Evolutionary conservation across 768 basidiomycete species (phyloP).

Genomic region (Russula emetica): DNA sequence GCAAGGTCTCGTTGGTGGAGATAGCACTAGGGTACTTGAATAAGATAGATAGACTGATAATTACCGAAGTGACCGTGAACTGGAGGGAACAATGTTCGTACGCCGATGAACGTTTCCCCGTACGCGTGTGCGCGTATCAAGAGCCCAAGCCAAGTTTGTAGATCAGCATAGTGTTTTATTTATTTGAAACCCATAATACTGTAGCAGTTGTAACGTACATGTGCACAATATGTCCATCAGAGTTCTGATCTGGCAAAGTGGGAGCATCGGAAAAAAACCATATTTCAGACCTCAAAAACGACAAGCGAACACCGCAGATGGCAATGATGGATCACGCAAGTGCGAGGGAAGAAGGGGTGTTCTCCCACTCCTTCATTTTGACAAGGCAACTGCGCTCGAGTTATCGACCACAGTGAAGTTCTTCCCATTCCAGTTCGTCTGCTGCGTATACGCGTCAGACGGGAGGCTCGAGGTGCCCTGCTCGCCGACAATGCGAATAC

Average conservation of each 20-base stretch:
- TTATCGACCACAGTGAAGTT: slow-evolving; percentile 57
- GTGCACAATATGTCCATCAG: background rate
- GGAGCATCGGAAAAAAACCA: background rate
- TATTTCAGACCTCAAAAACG: background rate
- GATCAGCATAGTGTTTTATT: background rate
- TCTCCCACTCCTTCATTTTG: slow-evolving; percentile 5
- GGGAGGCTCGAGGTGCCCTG: slow-evolving; percentile 52
- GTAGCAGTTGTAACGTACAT: background rate
- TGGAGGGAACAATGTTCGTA: background rate
- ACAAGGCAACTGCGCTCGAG: slow-evolving; percentile 9
- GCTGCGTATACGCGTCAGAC: slow-evolving; percentile 40
- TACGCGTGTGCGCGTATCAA: background rate
- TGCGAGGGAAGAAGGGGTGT: background rate
- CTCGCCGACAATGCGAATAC: slow-evolving; percentile 50
- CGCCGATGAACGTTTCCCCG: background rate
- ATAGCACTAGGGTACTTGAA: background rate
- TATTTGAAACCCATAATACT: background rate
- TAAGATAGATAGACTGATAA: background rate
- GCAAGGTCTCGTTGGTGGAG: background rate
- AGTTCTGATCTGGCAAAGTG: background rate
- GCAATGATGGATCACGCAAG: background rate
- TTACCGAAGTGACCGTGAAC: background rate
- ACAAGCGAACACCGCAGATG: background rate
- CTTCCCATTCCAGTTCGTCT: slow-evolving; percentile 37
- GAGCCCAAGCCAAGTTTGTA: background rate